Conservation (phyloP, 2,329 filamentous ascomycete species). For the Alternaria triticina region DNA sequence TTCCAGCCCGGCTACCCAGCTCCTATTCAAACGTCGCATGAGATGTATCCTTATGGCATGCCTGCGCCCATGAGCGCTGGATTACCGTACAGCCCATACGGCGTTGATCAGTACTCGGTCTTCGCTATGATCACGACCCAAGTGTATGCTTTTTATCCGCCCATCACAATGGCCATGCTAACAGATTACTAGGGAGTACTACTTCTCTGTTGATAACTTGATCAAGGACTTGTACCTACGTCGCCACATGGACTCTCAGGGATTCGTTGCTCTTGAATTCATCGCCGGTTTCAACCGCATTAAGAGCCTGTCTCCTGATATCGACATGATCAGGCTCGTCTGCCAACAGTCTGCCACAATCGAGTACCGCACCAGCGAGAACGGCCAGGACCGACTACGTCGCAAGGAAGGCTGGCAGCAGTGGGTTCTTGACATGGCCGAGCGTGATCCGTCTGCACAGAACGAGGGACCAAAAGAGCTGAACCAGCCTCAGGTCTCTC, state of each 20-base stretch:
- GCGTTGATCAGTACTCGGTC: constrained; percentile 63
- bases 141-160: constrained; percentile 51
- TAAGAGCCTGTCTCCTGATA: constrained; percentile 72
- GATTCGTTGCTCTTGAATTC: constrained; percentile 81
- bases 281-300: constrained; percentile 89
- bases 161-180: constrained; percentile 23
- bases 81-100: constrained; percentile 62
- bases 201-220: constrained; percentile 95
- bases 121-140: constrained; percentile 66
- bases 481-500: constrained; percentile 49
- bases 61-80: constrained; percentile 63
- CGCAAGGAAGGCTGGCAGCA: constrained; percentile 77
- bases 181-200: constrained; percentile 75
- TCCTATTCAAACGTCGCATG: constrained; percentile 56
- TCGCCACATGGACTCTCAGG: constrained; percentile 92
- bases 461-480: constrained; percentile 69
- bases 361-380: constrained; percentile 76
- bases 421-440: constrained; percentile 75
- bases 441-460: constrained; percentile 75
- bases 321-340: constrained; percentile 75
- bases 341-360: constrained; percentile 75
- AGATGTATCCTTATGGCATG: constrained; percentile 64
- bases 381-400: constrained; percentile 80
- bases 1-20: constrained; percentile 47
- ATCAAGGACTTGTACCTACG: constrained; percentile 91